Evolutionary conservation across 2,329 filamentous ascomycete genomes (phyloP), one percentile per base, ranked within the genome.

Genomic region (Sphaerulina populicola): DNA sequence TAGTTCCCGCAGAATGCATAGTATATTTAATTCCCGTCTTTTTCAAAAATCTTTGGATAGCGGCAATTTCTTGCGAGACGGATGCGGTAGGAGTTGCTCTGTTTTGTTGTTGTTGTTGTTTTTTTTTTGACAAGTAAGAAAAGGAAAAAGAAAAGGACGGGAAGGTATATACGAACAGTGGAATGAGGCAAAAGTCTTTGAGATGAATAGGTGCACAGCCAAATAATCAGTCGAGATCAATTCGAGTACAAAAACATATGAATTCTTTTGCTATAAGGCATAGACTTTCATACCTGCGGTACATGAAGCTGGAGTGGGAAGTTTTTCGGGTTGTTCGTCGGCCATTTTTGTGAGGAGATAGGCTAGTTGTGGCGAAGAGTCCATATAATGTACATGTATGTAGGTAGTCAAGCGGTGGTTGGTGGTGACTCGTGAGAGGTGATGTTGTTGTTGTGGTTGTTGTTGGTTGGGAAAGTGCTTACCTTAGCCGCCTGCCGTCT

Each of bases 1-100:
- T 97, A 0, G 91, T 96, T 10, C 91, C 93, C 2, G 89, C 90
- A 23, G 87, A 90, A 71, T 97, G 91, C 88, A 97, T 93, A 42
- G 79, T 82, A 67, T 90, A 91, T 57, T 81, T 83, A 56, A 97
- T 69, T 1, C 88, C 88, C 60, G 85, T 93, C 48, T 80, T 81
- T 69, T 85, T 82, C 62, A 98, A 77, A 33, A 97, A 76, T 51
- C 83, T 81, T 72, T 97, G 91, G 35, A 97, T 88, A 57, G 86
- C 83, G 31, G 91, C 91, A 29, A 98, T 82, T 67, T 97, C 86
- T 49, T 71, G 68, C 6, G 72, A 73, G n/a, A 77, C 74, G 6
- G 71, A 73, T 2, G 74, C 72, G 1, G 71, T 72, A 3, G 72
- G 71, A 9, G 74, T 76, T 52, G 74, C 51, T 27, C 23, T 27